Percentiles rank a stretch among this genome's conserved stretches.
Evolutionary conservation across 352 stramenopile genomes (phyloP).

Genomic region (Pythium diclinum): DNA sequence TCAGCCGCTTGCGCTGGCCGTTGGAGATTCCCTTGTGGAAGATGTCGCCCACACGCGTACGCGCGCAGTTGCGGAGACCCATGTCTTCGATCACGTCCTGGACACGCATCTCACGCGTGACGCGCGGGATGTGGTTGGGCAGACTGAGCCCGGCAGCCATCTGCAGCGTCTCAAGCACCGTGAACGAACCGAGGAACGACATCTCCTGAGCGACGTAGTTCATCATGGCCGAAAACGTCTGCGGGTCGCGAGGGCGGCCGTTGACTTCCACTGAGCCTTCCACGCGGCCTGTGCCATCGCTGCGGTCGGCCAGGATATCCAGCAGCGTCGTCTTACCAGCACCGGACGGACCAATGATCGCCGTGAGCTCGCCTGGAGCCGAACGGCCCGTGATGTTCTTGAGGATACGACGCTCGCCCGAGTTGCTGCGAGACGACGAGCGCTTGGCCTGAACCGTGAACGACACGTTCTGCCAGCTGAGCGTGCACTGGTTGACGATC

Average conservation of each 20-base stretch:
- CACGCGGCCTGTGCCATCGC: background rate
- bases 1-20: constrained; percentile 89
- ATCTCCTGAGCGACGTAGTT: constrained; percentile 67
- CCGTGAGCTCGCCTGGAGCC: constrained; percentile 55
- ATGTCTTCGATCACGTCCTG: constrained; percentile 57
- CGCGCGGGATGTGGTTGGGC: constrained; percentile 29
- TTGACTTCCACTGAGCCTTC: constrained; percentile 27
- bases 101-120: constrained; percentile 35
- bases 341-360: constrained; percentile 64
- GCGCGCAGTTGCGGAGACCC: constrained; percentile 36
- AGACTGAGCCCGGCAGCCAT: constrained; percentile 64
- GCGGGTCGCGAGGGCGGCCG: constrained; percentile 30
- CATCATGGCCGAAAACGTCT: constrained; percentile 41
- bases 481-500: constrained; percentile 39
- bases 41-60: constrained; percentile 61
- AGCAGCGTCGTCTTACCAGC: constrained; percentile 41
- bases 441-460: constrained; percentile 44
- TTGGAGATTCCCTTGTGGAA: constrained; percentile 85
- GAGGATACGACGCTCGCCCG: constrained; percentile 37
- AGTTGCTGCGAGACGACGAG: background rate
- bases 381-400: constrained; percentile 57
- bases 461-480: constrained; percentile 70
- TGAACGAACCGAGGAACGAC: constrained; percentile 58
- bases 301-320: background rate
- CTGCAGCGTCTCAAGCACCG: constrained; percentile 57